These are phyloP conservation scores for Xylariaceae sp. DNA, from an alignment of 2,329 filamentous ascomycete genomes.

Conservation along the genomic window DNA sequence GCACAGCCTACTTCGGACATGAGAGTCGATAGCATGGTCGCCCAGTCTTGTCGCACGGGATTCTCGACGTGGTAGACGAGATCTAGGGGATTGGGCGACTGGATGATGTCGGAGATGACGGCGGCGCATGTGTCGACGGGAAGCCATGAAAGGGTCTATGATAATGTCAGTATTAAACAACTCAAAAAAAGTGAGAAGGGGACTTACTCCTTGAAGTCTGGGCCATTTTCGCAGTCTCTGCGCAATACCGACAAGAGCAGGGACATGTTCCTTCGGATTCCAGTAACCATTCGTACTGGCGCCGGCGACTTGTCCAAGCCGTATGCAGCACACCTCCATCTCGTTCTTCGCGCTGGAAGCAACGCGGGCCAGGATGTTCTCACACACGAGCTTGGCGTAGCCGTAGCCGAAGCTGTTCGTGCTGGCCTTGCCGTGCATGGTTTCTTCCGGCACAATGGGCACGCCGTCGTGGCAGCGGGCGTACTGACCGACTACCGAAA, in stretches of 20 bases:
- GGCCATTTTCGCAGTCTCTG: conserved; percentile 30
- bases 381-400: conserved; percentile 43
- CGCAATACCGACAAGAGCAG: conserved; percentile 39
- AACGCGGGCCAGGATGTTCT: conserved; percentile 37
- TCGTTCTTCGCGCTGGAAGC: conserved; percentile 29
- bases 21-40: neutral
- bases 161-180: neutral
- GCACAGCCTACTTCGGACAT: neutral
- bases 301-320: conserved; percentile 42
- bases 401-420: conserved; percentile 32
- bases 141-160: conserved; percentile 7
- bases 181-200: neutral
- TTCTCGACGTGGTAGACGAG: conserved; percentile 11
- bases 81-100: neutral
- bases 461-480: neutral
- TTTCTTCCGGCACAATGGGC: conserved; percentile 33
- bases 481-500: conserved; percentile 26
- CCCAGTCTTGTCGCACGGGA: conserved; percentile 8
- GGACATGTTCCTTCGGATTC: conserved; percentile 42
- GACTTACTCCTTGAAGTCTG: conserved; percentile 19
- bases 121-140: conserved; percentile 3
- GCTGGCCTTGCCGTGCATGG: conserved; percentile 29
- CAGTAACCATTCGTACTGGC: conserved; percentile 35
- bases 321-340: conserved; percentile 35
- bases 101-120: neutral